Percentiles rank a stretch among this genome's conserved stretches.
These are phyloP conservation scores for Boletales sp. DNA, from an alignment of 768 basidiomycete species.

Conservation along the genomic window DNA sequence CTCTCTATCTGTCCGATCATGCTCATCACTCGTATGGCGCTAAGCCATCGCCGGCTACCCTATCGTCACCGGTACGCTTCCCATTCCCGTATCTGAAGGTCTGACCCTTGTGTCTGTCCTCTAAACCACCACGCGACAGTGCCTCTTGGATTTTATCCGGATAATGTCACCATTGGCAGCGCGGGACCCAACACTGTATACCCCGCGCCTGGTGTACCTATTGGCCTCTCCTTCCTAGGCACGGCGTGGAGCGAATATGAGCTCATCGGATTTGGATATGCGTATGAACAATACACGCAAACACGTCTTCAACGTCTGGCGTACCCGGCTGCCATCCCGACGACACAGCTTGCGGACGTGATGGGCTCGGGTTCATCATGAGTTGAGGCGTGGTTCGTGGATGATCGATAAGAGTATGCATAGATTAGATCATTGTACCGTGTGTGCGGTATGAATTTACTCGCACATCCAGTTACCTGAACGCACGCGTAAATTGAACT, in stretches of 20 bases:
- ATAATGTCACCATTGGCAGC: slow-evolving; percentile 27
- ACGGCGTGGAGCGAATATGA: slow-evolving; percentile 43
- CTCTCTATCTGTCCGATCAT: not conserved
- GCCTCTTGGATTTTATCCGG: slow-evolving; percentile 38
- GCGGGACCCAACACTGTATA: slow-evolving; percentile 34
- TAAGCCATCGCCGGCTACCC: slow-evolving; percentile 35
- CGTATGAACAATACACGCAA: slow-evolving; percentile 54
- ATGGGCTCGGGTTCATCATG: slow-evolving; percentile 3
- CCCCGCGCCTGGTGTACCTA: slow-evolving; percentile 38
- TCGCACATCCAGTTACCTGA: too few species aligned
- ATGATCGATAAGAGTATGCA: too few species aligned
- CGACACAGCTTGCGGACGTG: slow-evolving; percentile 44
- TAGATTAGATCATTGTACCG: too few species aligned
- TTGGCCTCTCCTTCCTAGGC: slow-evolving; percentile 41
- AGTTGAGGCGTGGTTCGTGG: too few species aligned
- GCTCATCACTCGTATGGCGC: not conserved
- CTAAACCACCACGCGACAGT: slow-evolving; percentile 11
- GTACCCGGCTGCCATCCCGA: slow-evolving; percentile 52
- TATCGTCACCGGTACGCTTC: slow-evolving; percentile 28
- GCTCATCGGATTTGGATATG: slow-evolving; percentile 40
- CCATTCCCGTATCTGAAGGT: too few species aligned
- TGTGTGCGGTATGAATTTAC: too few species aligned
- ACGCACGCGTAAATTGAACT: too few species aligned
- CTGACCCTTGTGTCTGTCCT: too few species aligned
- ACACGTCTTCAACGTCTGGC: slow-evolving; percentile 47